These are phyloP conservation scores for Thraustochytrium striatum DNA, from an alignment of 352 stramenopile genomes.

Conservation along the genomic window DNA sequence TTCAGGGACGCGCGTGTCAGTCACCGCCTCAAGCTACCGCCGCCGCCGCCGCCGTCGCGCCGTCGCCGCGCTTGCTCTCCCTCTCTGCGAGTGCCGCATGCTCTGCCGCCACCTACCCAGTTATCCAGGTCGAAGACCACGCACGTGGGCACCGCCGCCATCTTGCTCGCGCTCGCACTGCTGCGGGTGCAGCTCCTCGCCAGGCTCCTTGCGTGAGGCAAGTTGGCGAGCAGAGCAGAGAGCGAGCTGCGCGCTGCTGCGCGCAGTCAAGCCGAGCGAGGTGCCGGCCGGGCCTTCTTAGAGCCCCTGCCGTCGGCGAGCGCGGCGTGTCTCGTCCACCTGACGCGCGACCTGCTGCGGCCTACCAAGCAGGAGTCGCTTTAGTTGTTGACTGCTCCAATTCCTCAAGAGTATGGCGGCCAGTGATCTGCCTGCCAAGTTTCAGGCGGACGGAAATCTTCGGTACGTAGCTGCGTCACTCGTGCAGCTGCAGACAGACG, in stretches of 20 bases:
- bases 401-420: no score
- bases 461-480: no score
- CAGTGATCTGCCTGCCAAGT: no score
- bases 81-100: not conserved
- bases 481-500: not conserved
- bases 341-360: no score
- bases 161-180: not conserved
- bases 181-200: not conserved
- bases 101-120: not conserved
- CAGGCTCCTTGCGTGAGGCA: not conserved
- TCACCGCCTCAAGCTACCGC: not conserved
- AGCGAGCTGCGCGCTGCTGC: not conserved
- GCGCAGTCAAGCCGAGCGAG: not conserved
- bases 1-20: conserved; percentile 62
- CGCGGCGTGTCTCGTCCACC: not conserved
- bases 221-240: not conserved
- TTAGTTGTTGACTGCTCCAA: no score
- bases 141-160: not conserved
- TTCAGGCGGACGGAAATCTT: no score
- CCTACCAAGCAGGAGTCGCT: no score
- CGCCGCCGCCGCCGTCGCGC: not conserved
- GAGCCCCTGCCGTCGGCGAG: not conserved
- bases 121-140: conserved; percentile 46
- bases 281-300: not conserved
- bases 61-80: not conserved